A percentile compares a stretch with the other conserved stretches of the same genome.
Evolutionary conservation across 148 eudicot genomes (phyloP).

Genomic region (Camellia sinensis): DNA sequence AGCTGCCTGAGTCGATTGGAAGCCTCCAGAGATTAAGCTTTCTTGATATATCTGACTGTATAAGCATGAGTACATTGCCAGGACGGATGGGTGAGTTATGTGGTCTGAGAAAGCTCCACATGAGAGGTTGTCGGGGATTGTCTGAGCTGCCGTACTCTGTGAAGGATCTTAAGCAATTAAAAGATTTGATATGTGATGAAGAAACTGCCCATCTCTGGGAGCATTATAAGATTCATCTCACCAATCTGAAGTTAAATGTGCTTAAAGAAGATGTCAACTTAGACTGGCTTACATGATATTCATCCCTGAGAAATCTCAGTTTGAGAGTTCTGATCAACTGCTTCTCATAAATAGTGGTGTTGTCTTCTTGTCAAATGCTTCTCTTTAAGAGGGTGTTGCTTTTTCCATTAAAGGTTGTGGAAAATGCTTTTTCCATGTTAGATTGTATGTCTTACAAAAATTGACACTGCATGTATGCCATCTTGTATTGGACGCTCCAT

Average conservation of each 20-base stretch:
- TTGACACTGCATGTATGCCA: too few relatives aligned
- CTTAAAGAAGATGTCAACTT: slow-evolving; percentile 20
- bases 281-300: slow-evolving; percentile 16
- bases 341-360: neutral
- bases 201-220: slow-evolving; percentile 21
- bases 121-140: slow-evolving; percentile 23
- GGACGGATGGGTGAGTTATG: slow-evolving; percentile 18
- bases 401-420: neutral
- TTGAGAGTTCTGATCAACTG: neutral
- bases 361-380: neutral
- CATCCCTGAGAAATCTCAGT: neutral
- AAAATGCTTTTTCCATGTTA: neutral
- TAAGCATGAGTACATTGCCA: slow-evolving; percentile 16
- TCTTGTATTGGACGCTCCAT: too few relatives aligned
- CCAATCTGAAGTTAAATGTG: slow-evolving; percentile 9
- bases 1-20: slow-evolving; percentile 22
- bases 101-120: slow-evolving; percentile 17
- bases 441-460: too few relatives aligned
- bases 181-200: slow-evolving; percentile 18
- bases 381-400: neutral
- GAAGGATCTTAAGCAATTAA: slow-evolving; percentile 9
- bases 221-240: neutral
- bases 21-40: slow-evolving; percentile 15
- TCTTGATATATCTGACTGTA: slow-evolving; percentile 24
- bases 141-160: slow-evolving; percentile 19